Evolutionary conservation across 306 rosid species (phyloP), one percentile per base, ranked within the genome.

Genomic region (Quercus gilva): DNA sequence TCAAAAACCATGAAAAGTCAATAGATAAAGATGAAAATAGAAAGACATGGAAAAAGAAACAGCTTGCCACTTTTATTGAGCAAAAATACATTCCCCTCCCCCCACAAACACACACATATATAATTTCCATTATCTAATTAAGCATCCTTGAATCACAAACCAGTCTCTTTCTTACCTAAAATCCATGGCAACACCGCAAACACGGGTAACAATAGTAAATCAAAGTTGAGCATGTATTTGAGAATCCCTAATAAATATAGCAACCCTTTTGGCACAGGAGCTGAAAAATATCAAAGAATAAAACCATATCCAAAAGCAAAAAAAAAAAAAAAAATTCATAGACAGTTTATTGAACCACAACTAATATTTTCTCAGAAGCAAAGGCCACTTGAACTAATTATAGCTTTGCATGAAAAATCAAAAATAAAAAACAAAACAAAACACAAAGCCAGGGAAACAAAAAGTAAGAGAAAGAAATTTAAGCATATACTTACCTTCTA

Each of bases 131-230:
- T 49, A 53, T 19, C 71, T 23, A 79, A 74, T 41, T 74, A 81
- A 79, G 58, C 70, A 81, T 70, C 57, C 83, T 77, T 72, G 9
- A 67, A 58, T 73, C 73, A 77, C 64, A 77, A 77, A 51, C 23
- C 18, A 55, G 71, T 69, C 76, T 69, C 69, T 80, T 73, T 76
- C 75, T 37, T 26, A 35, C 58, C 74, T 10, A 78, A 72, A 65
- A 75, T 55, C 61, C 73, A 23, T 19, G 55, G 56, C 79, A 77
- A 80, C 77, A 81, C 60, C 51, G 43, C 69, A 6, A 61, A 20
- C n/a, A n/a, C n/a, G n/a, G n/a, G n/a, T n/a, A n/a, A n/a, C n/a
- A n/a, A n/a, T n/a, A 23, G 75, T 19, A 75, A 77, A 0, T 55
- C 60, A 82, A 80, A 70, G 49, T 73, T 69, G 71, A 75, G 31